These are phyloP conservation scores for Paecilomyces fulvus DNA, from an alignment of 2,329 filamentous ascomycete species.

Conservation along the genomic window DNA sequence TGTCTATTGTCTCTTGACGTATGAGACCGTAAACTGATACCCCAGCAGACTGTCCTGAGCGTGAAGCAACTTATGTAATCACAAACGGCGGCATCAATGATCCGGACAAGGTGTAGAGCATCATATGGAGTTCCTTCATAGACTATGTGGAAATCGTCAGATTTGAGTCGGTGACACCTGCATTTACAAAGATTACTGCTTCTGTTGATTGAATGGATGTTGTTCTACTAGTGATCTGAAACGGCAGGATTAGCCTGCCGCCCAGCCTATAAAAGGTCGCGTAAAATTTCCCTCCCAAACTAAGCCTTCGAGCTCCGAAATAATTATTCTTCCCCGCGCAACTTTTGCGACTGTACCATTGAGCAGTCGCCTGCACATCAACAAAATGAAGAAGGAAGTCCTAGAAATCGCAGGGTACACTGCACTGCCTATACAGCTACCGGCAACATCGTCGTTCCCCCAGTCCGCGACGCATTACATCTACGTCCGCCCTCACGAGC, in stretches of 20 bases:
- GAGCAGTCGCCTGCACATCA: not conserved
- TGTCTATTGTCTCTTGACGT: slow-evolving; percentile 5
- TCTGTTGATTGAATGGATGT: not conserved
- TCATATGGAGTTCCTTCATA: not conserved
- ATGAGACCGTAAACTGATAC: slow-evolving; percentile 3
- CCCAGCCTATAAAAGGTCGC: slow-evolving; percentile 9
- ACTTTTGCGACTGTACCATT: not conserved
- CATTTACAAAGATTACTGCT: not conserved
- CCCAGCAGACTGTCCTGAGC: slow-evolving; percentile 54
- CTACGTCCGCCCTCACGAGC: slow-evolving; percentile 75
- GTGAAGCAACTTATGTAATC: slow-evolving; percentile 62
- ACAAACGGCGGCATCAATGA: slow-evolving; percentile 62
- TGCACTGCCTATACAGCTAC: slow-evolving; percentile 60
- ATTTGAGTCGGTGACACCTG: not conserved
- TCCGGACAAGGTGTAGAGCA: slow-evolving; percentile 47
- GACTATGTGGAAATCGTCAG: not conserved
- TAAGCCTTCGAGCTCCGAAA: slow-evolving; percentile 4
- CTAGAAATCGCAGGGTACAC: slow-evolving; percentile 53
- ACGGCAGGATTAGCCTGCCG: slow-evolving; percentile 3
- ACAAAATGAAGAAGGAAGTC: slow-evolving; percentile 28
- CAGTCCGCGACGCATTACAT: slow-evolving; percentile 65
- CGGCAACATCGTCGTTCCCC: slow-evolving; percentile 54
- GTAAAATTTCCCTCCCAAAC: slow-evolving; percentile 12
- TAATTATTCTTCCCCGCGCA: not conserved
- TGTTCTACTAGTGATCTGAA: not conserved